These are phyloP conservation scores for Trifolium subterraneum DNA, from an alignment of 306 rosid species.

Conservation along the genomic window DNA sequence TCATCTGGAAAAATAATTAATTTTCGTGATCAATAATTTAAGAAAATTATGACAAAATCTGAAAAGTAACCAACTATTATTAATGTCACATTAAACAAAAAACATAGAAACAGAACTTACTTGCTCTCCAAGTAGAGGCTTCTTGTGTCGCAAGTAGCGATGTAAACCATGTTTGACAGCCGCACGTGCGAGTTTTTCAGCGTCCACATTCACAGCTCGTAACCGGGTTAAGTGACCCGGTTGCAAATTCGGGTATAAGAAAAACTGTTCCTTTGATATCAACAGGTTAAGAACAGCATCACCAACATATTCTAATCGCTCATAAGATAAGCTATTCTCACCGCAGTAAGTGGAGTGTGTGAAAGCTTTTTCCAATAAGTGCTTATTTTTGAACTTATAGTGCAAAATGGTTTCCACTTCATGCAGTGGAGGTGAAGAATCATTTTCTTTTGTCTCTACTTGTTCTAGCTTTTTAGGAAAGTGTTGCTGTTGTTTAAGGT, in stretches of 20 bases:
- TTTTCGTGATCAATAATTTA: too few species aligned
- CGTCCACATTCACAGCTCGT: not conserved
- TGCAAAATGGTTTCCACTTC: conserved; percentile 1
- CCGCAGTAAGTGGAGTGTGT: not conserved
- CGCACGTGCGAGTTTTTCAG: conserved; percentile 1
- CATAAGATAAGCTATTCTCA: not conserved
- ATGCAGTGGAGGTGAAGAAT: not conserved
- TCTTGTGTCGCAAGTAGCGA: not conserved
- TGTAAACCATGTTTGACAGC: not conserved
- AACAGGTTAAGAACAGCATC: not conserved
- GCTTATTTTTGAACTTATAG: not conserved
- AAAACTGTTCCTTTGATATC: not conserved
- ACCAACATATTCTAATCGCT: not conserved
- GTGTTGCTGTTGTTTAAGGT: not conserved
- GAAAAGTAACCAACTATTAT: too few species aligned
- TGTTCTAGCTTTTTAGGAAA: not conserved
- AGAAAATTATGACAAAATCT: too few species aligned
- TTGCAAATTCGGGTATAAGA: not conserved
- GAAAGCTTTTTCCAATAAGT: not conserved
- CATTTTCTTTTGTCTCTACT: not conserved
- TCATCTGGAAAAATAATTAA: too few species aligned
- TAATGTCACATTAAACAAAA: too few species aligned
- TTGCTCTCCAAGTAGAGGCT: not conserved
- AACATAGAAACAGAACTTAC: not conserved
- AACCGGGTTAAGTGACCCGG: not conserved